Evolutionary conservation across 306 rosid genomes (phyloP).

Genomic region (Adenanthera pavonina): DNA sequence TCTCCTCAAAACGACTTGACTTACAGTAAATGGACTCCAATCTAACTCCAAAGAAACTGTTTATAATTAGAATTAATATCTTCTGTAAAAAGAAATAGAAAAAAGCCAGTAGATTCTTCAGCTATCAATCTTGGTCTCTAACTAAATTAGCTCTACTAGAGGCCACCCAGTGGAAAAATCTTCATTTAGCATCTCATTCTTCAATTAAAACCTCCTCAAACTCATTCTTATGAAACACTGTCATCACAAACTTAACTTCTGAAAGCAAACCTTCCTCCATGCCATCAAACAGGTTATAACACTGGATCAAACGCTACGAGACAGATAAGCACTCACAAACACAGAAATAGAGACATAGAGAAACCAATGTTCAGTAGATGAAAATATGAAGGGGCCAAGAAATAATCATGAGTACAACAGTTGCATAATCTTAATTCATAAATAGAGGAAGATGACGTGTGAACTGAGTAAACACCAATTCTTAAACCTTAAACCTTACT

Average conservation of each 20-base stretch:
- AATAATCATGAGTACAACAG: background rate
- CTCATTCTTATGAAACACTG: constrained; percentile 4
- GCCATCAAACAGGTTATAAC: background rate
- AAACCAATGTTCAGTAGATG: background rate
- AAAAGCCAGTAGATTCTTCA: background rate
- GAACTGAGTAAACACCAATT: constrained; percentile 16
- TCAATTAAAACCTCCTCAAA: constrained; percentile 1
- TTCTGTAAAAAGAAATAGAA: background rate
- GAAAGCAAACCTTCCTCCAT: background rate
- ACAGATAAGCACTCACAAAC: background rate
- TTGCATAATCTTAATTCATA: background rate
- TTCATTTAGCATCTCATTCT: constrained; percentile 7
- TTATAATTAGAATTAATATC: background rate
- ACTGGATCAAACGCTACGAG: background rate
- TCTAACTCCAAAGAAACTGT: background rate
- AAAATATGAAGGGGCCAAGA: background rate
- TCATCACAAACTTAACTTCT: background rate
- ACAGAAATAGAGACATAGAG: background rate
- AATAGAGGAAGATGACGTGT: background rate
- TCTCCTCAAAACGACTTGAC: background rate
- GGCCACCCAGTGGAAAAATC: background rate
- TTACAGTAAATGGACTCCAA: constrained; percentile 1
- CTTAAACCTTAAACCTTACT: constrained; percentile 57
- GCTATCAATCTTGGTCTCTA: background rate
- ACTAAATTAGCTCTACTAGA: background rate